These are phyloP conservation scores for Leptographium flavum DNA, from an alignment of 2,329 filamentous ascomycete species.

Conservation along the genomic window DNA sequence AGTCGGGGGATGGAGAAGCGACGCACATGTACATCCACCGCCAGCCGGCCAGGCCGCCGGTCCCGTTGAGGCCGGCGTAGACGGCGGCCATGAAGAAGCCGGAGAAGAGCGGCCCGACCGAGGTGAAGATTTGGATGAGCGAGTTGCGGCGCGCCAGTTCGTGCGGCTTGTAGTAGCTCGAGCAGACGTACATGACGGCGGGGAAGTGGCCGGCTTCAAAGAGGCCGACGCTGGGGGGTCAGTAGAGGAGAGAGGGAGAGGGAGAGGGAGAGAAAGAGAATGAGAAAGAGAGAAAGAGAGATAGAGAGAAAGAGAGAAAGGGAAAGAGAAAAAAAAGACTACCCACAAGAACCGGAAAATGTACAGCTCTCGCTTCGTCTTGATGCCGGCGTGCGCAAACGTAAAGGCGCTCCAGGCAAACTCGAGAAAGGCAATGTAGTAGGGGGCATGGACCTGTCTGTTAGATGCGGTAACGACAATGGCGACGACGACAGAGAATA, in stretches of 20 bases:
- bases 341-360: conserved; percentile 14
- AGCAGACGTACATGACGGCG: conserved; percentile 17
- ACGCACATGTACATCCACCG: conserved; percentile 16
- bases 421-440: conserved; percentile 37
- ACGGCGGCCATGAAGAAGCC: conserved; percentile 16
- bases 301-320: not conserved
- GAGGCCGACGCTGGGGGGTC: conserved; percentile 12
- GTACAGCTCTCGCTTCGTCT: conserved; percentile 14
- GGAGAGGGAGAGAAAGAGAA: too few species aligned
- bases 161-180: conserved; percentile 18
- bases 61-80: conserved; percentile 15
- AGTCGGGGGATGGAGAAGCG: too few species aligned
- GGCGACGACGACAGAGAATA: too few species aligned
- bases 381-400: conserved; percentile 14
- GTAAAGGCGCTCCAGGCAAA: conserved; percentile 15
- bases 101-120: conserved; percentile 15
- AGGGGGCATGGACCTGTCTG: too few species aligned
- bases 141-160: conserved; percentile 17
- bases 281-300: too few species aligned
- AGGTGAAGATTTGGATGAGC: conserved; percentile 16
- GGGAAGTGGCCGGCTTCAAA: conserved; percentile 18
- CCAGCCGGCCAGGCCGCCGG: conserved; percentile 13
- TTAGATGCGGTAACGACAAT: too few species aligned
- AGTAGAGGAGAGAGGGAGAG: too few species aligned
- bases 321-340: not conserved